Conservation (phyloP, 2,329 filamentous ascomycete species). For the Emmonsiellopsis sp. region DNA sequence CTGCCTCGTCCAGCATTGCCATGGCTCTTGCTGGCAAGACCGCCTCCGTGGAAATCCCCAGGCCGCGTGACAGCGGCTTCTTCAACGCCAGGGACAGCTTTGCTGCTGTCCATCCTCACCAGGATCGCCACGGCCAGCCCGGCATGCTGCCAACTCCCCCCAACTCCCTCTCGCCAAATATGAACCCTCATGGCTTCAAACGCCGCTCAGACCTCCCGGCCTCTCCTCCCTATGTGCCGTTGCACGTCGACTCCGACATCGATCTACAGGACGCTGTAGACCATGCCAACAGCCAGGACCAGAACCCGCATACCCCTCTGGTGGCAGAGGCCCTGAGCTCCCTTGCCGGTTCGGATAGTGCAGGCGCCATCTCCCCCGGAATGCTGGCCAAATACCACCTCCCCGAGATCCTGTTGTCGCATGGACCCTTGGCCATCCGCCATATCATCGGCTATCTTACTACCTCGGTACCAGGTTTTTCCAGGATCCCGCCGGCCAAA, state of each 20-base stretch:
- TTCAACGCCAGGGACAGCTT: constrained; percentile 24
- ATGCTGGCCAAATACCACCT: constrained; percentile 86
- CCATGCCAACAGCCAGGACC: constrained; percentile 36
- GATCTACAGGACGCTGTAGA: constrained; percentile 66
- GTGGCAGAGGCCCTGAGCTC: constrained; percentile 25
- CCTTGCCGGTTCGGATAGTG: constrained; percentile 53
- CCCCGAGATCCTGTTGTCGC: constrained; percentile 77
- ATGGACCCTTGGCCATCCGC: constrained; percentile 86
- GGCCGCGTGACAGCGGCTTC: constrained; percentile 29
- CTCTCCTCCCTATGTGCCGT: constrained; percentile 35
- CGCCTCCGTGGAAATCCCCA: constrained; percentile 40
- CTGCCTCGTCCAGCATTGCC: constrained; percentile 35
- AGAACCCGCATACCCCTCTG: constrained; percentile 20
- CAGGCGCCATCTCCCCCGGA: constrained; percentile 71
- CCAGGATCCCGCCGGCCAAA: constrained; percentile 77
- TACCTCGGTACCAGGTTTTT: constrained; percentile 86
- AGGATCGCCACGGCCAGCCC: constrained; percentile 19
- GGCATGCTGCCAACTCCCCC: constrained; percentile 72
- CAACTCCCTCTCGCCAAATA: constrained; percentile 83
- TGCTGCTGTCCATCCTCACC: constrained; percentile 21
- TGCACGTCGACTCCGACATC: constrained; percentile 70
- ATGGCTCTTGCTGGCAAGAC: constrained; percentile 43
- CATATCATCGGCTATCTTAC: constrained; percentile 93
- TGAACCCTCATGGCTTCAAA: constrained; percentile 72
- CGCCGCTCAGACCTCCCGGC: constrained; percentile 36